These are phyloP conservation scores for Camillea tinctor DNA, from an alignment of 2,329 filamentous ascomycete genomes.

Conservation along the genomic window DNA sequence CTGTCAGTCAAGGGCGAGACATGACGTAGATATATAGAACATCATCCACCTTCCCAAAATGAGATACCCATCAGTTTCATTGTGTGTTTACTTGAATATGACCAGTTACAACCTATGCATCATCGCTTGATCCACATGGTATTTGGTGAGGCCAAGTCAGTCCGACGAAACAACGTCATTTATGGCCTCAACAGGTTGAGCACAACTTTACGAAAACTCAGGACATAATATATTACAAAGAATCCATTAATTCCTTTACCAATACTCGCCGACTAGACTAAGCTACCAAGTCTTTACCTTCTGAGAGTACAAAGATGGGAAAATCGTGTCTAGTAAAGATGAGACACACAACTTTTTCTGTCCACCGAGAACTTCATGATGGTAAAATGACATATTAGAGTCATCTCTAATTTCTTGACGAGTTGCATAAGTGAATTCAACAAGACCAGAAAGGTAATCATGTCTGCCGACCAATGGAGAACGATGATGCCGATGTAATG, in stretches of 20 bases:
- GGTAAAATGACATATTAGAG: slow-evolving; percentile 25
- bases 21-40: slow-evolving; percentile 16
- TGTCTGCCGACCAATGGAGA: slow-evolving; percentile 19
- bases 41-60: slow-evolving; percentile 7
- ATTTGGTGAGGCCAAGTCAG: neutral
- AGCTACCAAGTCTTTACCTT: slow-evolving; percentile 23
- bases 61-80: slow-evolving; percentile 12
- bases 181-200: neutral
- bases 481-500: slow-evolving; percentile 18
- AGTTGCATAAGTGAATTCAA: slow-evolving; percentile 16
- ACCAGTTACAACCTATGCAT: neutral
- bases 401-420: slow-evolving; percentile 25
- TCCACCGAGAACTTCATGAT: slow-evolving; percentile 19
- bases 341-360: slow-evolving; percentile 23
- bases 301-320: slow-evolving; percentile 25
- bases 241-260: slow-evolving; percentile 19
- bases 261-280: slow-evolving; percentile 29
- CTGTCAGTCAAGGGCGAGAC: slow-evolving; percentile 27
- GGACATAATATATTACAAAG: neutral
- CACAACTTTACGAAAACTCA: neutral
- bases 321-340: slow-evolving; percentile 28
- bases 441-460: slow-evolving; percentile 23
- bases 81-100: neutral
- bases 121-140: neutral
- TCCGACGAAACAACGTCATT: neutral